phyloP scores from a whole-genome alignment of 108 stramenopile species.

The Fistulifera pelliculosa region DNA sequence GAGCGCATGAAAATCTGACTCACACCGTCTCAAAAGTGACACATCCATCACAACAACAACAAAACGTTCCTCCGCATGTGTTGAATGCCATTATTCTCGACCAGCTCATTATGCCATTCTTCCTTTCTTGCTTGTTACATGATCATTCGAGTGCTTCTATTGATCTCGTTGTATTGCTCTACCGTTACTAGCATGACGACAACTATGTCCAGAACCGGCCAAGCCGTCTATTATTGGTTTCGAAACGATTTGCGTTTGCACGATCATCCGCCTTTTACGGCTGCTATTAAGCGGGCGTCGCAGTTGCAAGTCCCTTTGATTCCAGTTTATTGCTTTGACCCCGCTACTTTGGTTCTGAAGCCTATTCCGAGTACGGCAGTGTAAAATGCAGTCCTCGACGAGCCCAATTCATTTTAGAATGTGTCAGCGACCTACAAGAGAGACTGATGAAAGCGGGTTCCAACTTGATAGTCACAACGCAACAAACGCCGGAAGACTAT shows the following conservation, averaged over 20 bases:
- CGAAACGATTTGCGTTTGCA: constrained; percentile 69
- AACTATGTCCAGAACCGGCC: neutral
- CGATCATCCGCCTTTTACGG: constrained; percentile 66
- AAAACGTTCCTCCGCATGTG: no score
- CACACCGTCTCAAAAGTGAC: no score
- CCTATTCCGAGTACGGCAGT: constrained; percentile 31
- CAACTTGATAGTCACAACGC: constrained; percentile 46
- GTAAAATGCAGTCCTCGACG: constrained; percentile 66
- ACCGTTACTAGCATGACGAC: constrained; percentile 11
- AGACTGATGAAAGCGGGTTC: constrained; percentile 46
- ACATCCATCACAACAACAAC: no score
- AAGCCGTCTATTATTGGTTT: constrained; percentile 57
- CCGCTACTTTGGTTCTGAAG: constrained; percentile 53
- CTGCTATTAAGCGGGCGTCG: constrained; percentile 17
- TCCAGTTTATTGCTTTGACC: constrained; percentile 78
- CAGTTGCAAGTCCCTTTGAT: constrained; percentile 22
- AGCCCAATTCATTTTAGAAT: constrained; percentile 69
- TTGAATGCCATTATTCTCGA: no score
- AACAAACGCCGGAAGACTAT: constrained; percentile 55
- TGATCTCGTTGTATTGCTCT: neutral
- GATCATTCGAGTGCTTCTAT: no score
- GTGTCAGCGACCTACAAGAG: constrained; percentile 49
- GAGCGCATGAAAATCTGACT: no score
- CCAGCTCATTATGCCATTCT: no score
- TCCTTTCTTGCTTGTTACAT: no score